Evolutionary conservation across 768 basidiomycete species (phyloP).

Genomic region (Mycena albidolilacea): DNA sequence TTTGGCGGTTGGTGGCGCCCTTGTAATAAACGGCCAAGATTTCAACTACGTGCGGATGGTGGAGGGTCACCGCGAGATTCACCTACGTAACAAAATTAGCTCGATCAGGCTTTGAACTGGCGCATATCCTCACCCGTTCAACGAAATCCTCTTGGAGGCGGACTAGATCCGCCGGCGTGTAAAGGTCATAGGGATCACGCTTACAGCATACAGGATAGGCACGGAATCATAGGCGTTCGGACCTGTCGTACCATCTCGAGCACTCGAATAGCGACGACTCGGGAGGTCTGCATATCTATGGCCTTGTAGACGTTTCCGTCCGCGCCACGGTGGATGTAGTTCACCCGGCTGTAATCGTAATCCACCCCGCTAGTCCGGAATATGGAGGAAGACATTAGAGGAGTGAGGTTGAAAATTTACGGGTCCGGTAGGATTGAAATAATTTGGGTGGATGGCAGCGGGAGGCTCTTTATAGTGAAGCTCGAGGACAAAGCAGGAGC

Average conservation of each 20-base stretch:
- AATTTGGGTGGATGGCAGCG: no score
- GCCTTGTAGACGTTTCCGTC: background rate
- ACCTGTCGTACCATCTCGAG: background rate
- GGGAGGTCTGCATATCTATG: background rate
- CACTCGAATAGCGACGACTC: background rate
- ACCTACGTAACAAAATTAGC: background rate
- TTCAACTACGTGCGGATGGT: background rate
- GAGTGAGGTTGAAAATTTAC: background rate
- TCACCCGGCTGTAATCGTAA: background rate
- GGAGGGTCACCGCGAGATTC: background rate
- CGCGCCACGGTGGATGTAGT: background rate
- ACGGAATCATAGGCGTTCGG: background rate
- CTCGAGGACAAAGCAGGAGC: no score
- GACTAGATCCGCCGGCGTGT: background rate
- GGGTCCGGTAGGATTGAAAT: no score
- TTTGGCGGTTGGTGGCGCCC: background rate
- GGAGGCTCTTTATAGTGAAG: no score
- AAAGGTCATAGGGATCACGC: background rate
- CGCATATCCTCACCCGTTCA: background rate
- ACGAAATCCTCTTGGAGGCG: background rate
- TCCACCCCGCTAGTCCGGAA: background rate
- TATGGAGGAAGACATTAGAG: background rate
- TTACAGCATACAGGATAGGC: background rate
- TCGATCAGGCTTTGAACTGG: background rate
- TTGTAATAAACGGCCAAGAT: background rate